Conservation (phyloP, 306 rosid species). For the Quercus ilex region DNA sequence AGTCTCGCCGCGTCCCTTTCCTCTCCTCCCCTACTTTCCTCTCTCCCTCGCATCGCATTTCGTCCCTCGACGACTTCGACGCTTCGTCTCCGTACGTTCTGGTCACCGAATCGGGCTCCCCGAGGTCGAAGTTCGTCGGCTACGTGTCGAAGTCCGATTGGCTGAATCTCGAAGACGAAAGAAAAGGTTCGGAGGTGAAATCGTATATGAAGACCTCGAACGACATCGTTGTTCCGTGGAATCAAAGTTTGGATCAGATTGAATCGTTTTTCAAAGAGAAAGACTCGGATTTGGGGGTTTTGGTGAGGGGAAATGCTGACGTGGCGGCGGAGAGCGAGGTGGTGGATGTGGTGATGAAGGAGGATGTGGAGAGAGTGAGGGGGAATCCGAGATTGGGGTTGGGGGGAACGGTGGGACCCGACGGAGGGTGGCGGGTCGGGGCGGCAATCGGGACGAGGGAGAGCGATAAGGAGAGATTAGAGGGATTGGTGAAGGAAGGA, state of each 20-base stretch:
- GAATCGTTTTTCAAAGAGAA: neutral
- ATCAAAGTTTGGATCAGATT: neutral
- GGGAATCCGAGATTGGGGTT: slow-evolving; percentile 62
- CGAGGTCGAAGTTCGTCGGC: slow-evolving; percentile 49
- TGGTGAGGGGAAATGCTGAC: slow-evolving; percentile 39
- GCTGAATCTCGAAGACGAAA: slow-evolving; percentile 20
- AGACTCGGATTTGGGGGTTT: slow-evolving; percentile 30
- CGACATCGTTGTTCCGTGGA: slow-evolving; percentile 41
- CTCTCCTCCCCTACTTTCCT: slow-evolving; percentile 51
- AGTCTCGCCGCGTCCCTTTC: slow-evolving; percentile 73
- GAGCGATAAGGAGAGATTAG: slow-evolving; percentile 71
- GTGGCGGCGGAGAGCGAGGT: slow-evolving; percentile 45
- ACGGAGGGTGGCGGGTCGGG: slow-evolving; percentile 77
- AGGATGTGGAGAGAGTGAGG: slow-evolving; percentile 62
- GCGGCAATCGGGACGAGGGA: slow-evolving; percentile 90
- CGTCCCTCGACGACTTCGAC: slow-evolving; percentile 39
- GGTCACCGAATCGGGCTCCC: slow-evolving; percentile 55
- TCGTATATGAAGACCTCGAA: slow-evolving; percentile 48
- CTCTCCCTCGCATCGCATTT: slow-evolving; percentile 41
- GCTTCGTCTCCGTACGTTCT: slow-evolving; percentile 43
- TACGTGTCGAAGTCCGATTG: slow-evolving; percentile 53
- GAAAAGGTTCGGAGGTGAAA: slow-evolving; percentile 32
- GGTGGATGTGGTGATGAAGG: slow-evolving; percentile 58
- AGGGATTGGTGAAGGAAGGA: slow-evolving; percentile 75
- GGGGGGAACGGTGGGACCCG: slow-evolving; percentile 68